Conservation (phyloP, 805 yeast species). For the Sungouiella thailandica region DNA sequence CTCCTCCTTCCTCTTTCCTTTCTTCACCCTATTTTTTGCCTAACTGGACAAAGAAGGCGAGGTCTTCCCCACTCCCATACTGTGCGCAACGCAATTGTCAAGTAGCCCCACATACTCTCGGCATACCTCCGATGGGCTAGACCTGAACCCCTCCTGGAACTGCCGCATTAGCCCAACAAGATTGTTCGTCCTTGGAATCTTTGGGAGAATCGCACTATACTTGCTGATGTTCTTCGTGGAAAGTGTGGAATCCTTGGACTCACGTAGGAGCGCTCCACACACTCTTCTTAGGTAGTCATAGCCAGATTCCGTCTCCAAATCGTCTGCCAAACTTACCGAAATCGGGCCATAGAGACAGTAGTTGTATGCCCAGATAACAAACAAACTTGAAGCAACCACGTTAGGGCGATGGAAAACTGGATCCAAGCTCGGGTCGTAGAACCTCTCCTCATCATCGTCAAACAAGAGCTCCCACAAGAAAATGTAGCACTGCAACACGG, state of each 20-base stretch:
- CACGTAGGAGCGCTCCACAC: not conserved
- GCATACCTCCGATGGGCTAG: not conserved
- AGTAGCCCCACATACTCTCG: not conserved
- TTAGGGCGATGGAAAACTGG: conserved; percentile 4
- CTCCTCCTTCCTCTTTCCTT: too few relatives aligned
- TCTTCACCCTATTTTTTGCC: too few relatives aligned
- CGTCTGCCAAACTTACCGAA: too few relatives aligned
- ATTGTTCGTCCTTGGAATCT: not conserved
- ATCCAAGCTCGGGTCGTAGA: conserved; percentile 2
- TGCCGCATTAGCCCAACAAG: not conserved
- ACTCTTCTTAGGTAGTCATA: not conserved
- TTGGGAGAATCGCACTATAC: not conserved
- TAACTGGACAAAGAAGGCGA: too few relatives aligned
- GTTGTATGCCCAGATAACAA: conserved; percentile 4
- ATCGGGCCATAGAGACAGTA: not conserved
- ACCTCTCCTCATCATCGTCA: not conserved
- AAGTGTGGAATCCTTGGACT: not conserved
- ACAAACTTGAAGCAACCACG: conserved; percentile 2
- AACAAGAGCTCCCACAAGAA: conserved; percentile 3
- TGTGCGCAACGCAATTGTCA: not conserved
- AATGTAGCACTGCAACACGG: conserved; percentile 3
- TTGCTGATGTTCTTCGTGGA: not conserved
- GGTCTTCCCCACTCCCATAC: too few relatives aligned
- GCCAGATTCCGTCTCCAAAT: not conserved
- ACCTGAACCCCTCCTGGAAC: not conserved